These are phyloP conservation scores for Phaeosphaeriaceae sp. DNA, from an alignment of 2,329 filamentous ascomycete species.

Conservation along the genomic window DNA sequence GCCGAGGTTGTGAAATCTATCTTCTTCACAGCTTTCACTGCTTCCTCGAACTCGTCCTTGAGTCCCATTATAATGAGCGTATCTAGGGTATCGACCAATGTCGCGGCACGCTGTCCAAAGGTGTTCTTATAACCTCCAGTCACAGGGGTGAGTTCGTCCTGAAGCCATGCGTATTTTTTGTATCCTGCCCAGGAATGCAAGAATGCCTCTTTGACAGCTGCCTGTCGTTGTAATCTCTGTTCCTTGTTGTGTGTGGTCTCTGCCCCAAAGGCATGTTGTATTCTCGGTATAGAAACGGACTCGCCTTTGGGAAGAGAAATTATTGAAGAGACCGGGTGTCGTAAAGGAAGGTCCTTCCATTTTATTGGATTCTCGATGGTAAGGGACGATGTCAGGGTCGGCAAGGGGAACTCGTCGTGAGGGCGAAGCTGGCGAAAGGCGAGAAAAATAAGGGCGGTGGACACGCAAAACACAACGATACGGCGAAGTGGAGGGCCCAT, in stretches of 20 bases:
- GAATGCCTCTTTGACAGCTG: conserved; percentile 47
- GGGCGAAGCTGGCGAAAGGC: conserved; percentile 38
- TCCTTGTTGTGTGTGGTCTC: conserved; percentile 43
- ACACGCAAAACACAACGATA: conserved; percentile 34
- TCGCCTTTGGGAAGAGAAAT: conserved; percentile 40
- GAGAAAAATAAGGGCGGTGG: conserved; percentile 35
- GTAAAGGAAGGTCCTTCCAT: conserved; percentile 43
- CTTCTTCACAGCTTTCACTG: conserved; percentile 57
- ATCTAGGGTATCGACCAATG: conserved; percentile 66
- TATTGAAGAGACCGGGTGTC: conserved; percentile 40
- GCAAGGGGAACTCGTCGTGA: conserved; percentile 23
- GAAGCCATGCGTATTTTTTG: conserved; percentile 59
- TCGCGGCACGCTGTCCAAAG: conserved; percentile 65
- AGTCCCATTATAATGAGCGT: conserved; percentile 69
- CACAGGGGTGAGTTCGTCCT: conserved; percentile 60
- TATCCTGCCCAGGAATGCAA: conserved; percentile 57
- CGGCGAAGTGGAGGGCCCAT: conserved; percentile 42
- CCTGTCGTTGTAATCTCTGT: conserved; percentile 38
- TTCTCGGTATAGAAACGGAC: conserved; percentile 39
- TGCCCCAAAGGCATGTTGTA: conserved; percentile 46
- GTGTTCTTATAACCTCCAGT: conserved; percentile 55
- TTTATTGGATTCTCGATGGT: conserved; percentile 36
- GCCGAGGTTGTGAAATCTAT: conserved; percentile 61
- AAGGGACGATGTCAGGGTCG: conserved; percentile 31
- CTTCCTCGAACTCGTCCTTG: conserved; percentile 62